Evolutionary conservation across 495 filamentous ascomycete genomes (phyloP).

Genomic region (Terfezia boudieri): DNA sequence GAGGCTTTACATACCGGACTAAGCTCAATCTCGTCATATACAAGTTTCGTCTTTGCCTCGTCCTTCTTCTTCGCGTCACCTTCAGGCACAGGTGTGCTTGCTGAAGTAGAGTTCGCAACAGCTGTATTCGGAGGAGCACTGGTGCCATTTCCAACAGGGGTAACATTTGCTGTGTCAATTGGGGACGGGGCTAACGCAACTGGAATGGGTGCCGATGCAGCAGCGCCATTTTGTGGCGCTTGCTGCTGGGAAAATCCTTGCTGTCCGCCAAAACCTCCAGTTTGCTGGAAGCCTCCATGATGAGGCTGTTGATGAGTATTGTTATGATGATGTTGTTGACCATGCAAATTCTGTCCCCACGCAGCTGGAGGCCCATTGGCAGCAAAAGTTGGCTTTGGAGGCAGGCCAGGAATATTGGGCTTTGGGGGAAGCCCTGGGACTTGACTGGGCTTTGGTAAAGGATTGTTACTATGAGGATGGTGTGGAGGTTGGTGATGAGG

Average conservation of each 20-base stretch:
- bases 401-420: conserved; percentile 17
- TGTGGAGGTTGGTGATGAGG: conserved; percentile 1
- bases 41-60: conserved; percentile 12
- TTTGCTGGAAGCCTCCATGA: not conserved
- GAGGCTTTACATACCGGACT: conserved; percentile 12
- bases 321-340: conserved; percentile 3
- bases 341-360: conserved; percentile 4
- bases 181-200: not conserved
- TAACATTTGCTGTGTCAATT: not conserved
- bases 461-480: conserved; percentile 1
- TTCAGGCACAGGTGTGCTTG: not conserved
- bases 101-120: not conserved
- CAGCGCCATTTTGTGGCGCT: not conserved
- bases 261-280: not conserved
- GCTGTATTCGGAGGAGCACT: conserved; percentile 5
- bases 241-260: not conserved
- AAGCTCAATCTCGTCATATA: conserved; percentile 17
- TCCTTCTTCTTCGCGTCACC: conserved; percentile 9
- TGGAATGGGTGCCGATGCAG: not conserved
- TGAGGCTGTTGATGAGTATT: conserved; percentile 1
- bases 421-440: conserved; percentile 16
- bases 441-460: conserved; percentile 18
- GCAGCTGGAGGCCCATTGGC: conserved; percentile 6
- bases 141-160: conserved; percentile 1
- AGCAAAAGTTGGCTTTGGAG: conserved; percentile 14